Percentiles rank a stretch among this genome's conserved stretches.
Evolutionary conservation across 306 rosid species (phyloP).

Genomic region (Fagus crenata): DNA sequence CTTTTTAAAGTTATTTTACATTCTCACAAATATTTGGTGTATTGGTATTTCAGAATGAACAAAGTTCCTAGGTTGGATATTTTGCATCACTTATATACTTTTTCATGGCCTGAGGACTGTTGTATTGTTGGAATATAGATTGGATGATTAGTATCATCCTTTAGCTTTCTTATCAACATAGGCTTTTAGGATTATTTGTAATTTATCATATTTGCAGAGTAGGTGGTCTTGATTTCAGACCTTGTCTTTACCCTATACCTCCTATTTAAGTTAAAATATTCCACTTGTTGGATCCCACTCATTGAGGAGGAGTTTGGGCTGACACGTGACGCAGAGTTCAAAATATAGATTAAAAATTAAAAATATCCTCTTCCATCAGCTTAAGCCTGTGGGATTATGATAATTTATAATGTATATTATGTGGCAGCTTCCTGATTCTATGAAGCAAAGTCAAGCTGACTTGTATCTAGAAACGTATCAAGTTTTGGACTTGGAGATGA

Average conservation of each 20-base stretch:
- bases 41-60: not conserved
- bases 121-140: too few species aligned
- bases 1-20: too few species aligned
- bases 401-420: constrained; percentile 18
- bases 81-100: not conserved
- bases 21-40: not conserved
- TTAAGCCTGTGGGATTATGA: constrained; percentile 2
- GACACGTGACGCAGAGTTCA: not conserved
- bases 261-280: too few species aligned
- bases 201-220: not conserved
- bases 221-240: too few species aligned
- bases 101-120: too few species aligned
- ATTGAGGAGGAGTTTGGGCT: not conserved
- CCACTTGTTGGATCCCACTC: not conserved
- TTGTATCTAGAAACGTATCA: constrained; percentile 93
- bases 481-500: constrained; percentile 99
- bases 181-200: not conserved
- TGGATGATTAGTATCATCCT: not conserved
- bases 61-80: not conserved
- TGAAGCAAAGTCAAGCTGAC: constrained; percentile 99
- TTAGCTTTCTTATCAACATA: not conserved
- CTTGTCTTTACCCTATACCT: too few species aligned
- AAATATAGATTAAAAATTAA: not conserved
- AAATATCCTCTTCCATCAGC: constrained; percentile 7
- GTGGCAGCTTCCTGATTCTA: constrained; percentile 92